These are phyloP conservation scores for Cephalotrichum gorgonifer DNA, from an alignment of 2,329 filamentous ascomycete genomes.

Conservation along the genomic window DNA sequence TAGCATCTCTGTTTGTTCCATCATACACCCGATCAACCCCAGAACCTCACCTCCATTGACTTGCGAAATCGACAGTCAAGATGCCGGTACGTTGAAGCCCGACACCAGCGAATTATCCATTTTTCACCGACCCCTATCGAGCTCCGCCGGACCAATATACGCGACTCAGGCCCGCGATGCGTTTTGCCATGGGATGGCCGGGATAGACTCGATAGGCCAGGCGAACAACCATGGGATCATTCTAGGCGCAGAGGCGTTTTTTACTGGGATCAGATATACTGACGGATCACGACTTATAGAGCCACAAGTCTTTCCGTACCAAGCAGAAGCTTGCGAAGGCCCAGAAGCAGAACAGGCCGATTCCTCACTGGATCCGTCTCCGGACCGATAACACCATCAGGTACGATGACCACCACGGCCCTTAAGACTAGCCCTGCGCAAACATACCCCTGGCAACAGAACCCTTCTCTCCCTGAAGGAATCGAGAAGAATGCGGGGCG, in stretches of 20 bases:
- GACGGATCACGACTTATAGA: conserved; percentile 40
- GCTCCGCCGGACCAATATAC: not conserved
- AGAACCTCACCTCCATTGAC: conserved; percentile 3
- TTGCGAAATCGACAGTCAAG: conserved; percentile 15
- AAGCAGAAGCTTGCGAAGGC: conserved; percentile 99
- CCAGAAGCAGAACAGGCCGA: conserved; percentile 99
- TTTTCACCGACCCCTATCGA: not conserved
- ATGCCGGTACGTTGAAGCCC: conserved; percentile 25
- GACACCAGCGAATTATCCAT: not conserved
- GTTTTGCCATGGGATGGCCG: too few species aligned
- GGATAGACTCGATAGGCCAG: too few species aligned
- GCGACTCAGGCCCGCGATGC: too few species aligned
- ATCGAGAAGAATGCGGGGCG: too few species aligned
- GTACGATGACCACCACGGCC: conserved; percentile 61
- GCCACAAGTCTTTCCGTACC: conserved; percentile 99
- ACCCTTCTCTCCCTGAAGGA: too few species aligned
- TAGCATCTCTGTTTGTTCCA: not conserved
- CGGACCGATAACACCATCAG: conserved; percentile 98
- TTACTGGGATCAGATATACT: not conserved
- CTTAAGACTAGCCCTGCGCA: not conserved
- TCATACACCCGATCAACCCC: conserved; percentile 3
- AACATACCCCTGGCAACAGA: too few species aligned
- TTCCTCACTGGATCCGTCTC: conserved; percentile 99
- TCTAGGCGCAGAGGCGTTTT: not conserved
- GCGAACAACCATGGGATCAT: not conserved